phyloP scores from a whole-genome alignment of 768 basidiomycete species.

The Psilocybe cyanescens region DNA sequence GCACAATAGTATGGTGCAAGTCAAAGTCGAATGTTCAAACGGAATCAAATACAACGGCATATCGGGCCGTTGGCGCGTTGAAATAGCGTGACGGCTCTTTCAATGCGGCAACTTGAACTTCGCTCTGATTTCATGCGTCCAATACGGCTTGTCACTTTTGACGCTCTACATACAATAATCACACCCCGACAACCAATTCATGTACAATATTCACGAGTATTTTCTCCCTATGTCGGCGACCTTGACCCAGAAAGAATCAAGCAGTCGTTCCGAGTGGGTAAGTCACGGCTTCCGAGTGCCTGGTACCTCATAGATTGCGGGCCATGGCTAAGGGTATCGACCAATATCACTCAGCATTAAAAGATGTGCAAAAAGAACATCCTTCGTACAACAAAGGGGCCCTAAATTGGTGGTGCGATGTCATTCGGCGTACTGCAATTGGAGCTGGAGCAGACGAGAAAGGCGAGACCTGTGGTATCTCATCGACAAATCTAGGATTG shows the following conservation, averaged over 20 bases:
- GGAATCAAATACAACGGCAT: background rate
- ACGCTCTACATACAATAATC: conserved; percentile 77
- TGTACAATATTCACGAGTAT: conserved; percentile 65
- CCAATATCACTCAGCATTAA: conserved; percentile 36
- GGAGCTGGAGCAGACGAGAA: conserved; percentile 70
- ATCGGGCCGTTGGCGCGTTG: background rate
- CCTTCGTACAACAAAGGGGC: conserved; percentile 63
- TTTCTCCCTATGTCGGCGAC: conserved; percentile 67
- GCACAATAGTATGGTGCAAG: background rate
- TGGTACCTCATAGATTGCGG: no score
- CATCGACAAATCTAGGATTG: background rate
- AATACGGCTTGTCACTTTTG: conserved; percentile 77
- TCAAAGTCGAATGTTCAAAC: background rate
- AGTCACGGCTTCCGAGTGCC: conserved; percentile 7
- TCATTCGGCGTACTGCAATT: conserved; percentile 73
- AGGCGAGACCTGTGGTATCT: conserved; percentile 36
- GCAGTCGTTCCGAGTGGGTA: conserved; percentile 65
- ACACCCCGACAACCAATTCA: conserved; percentile 70
- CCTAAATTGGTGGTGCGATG: conserved; percentile 76
- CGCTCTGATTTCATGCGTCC: conserved; percentile 11
- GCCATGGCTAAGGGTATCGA: background rate
- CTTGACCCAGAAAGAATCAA: conserved; percentile 57
- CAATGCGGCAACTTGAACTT: background rate
- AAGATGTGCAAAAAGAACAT: conserved; percentile 53
- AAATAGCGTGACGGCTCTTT: background rate